Percentiles rank a stretch among this genome's conserved stretches.
phyloP scores from a whole-genome alignment of 345 rosid species.

The Salix caprea region DNA sequence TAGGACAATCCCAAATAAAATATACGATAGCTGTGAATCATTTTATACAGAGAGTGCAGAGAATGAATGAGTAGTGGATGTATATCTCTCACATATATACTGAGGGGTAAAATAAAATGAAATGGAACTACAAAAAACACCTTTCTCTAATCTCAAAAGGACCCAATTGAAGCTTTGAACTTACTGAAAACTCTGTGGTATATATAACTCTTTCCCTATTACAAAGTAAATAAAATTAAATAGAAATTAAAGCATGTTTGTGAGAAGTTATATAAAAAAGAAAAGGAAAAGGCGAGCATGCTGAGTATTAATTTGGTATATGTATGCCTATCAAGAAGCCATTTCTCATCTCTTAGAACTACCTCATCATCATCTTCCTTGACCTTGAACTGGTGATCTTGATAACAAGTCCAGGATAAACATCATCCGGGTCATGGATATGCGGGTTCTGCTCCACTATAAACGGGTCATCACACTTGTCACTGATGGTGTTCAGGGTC shows the following conservation, averaged over 20 bases:
- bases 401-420: constrained; percentile 79
- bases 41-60: too few species aligned
- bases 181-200: neutral
- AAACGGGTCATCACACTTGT: constrained; percentile 73
- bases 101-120: neutral
- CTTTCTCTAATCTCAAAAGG: neutral
- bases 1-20: neutral
- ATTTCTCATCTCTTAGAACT: neutral
- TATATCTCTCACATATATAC: neutral
- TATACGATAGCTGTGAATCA: neutral
- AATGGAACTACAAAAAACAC: neutral
- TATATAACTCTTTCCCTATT: neutral
- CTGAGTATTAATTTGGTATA: neutral
- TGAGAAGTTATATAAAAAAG: neutral
- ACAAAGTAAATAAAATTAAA: neutral
- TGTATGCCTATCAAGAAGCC: neutral
- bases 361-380: constrained; percentile 21
- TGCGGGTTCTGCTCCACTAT: constrained; percentile 80
- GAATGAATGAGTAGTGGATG: neutral
- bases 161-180: neutral
- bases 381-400: constrained; percentile 45
- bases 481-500: constrained; percentile 69
- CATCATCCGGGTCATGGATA: constrained; percentile 79
- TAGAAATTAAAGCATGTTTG: neutral
- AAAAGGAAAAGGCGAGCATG: neutral